Conservation (phyloP, 2,329 filamentous ascomycete species). For the Cladosporium sp. region DNA sequence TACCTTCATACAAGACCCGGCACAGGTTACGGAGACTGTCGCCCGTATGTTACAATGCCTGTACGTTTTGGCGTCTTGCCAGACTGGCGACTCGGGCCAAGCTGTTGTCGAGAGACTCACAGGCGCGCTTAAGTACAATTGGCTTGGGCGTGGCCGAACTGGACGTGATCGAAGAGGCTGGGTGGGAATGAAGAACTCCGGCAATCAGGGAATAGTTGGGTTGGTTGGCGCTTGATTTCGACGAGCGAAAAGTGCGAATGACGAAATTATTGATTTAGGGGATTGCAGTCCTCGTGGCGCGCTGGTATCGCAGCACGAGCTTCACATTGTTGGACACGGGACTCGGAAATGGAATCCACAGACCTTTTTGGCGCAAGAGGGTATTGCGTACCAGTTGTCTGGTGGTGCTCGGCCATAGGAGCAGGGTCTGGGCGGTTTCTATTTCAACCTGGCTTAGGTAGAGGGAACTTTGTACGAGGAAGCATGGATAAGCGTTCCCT, state of each 20-base stretch:
- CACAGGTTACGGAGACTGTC: conserved; percentile 89
- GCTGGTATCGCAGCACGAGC: neutral
- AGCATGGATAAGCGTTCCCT: neutral
- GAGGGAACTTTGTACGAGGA: neutral
- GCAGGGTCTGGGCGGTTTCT: neutral
- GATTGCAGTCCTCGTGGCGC: neutral
- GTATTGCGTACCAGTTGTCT: neutral
- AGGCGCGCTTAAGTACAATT: conserved; percentile 90
- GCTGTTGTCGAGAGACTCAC: conserved; percentile 79
- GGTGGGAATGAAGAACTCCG: conserved; percentile 64
- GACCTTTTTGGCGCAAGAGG: neutral
- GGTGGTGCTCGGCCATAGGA: neutral
- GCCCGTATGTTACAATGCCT: conserved; percentile 96
- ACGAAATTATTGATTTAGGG: neutral
- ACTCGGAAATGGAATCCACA: neutral
- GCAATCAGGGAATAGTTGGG: conserved; percentile 30
- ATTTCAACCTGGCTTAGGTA: neutral
- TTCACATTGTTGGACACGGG: neutral
- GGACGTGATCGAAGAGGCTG: conserved; percentile 87
- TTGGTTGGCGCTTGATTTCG: conserved; percentile 29
- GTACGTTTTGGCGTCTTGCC: conserved; percentile 79
- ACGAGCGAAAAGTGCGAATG: neutral
- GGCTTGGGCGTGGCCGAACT: conserved; percentile 86
- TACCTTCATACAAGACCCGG: conserved; percentile 38
- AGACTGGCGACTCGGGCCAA: conserved; percentile 70